Evolutionary conservation across 371 early-diverging fungal species (phyloP).

Genomic region (Syncephalis plumigaleata): DNA sequence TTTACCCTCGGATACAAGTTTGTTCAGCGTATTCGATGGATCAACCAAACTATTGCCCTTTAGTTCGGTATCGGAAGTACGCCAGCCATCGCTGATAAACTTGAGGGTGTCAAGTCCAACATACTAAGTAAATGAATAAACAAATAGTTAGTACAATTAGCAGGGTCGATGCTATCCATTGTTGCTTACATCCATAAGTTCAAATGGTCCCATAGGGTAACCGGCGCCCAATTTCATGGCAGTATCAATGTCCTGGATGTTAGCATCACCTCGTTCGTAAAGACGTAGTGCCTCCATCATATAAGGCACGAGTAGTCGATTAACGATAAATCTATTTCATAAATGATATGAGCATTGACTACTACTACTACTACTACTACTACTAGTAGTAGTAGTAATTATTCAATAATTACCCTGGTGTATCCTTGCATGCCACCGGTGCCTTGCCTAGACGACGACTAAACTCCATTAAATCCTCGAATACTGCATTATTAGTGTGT

Average conservation of each 20-base stretch:
- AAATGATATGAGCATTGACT: no score
- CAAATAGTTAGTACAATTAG: background rate
- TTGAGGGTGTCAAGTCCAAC: conserved; percentile 92
- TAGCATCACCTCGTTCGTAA: conserved; percentile 81
- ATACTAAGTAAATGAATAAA: conserved; percentile 26
- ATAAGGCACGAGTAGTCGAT: conserved; percentile 90
- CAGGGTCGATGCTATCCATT: background rate
- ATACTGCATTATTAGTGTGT: conserved; percentile 37
- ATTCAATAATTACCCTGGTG: conserved; percentile 66
- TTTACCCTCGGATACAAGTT: conserved; percentile 53
- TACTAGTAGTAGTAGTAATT: background rate
- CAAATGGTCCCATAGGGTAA: conserved; percentile 96
- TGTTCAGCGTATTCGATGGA: conserved; percentile 46
- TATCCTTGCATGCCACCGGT: conserved; percentile 89
- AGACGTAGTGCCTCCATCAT: conserved; percentile 86
- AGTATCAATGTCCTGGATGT: conserved; percentile 74
- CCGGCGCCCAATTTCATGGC: conserved; percentile 98
- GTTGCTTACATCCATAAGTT: conserved; percentile 68
- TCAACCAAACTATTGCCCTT: conserved; percentile 52
- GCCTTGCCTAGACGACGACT: conserved; percentile 61
- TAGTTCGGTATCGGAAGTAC: conserved; percentile 31
- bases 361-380: background rate
- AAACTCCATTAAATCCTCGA: conserved; percentile 19
- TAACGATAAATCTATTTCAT: conserved; percentile 71
- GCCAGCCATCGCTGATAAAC: conserved; percentile 85